Percentiles rank a stretch among this genome's conserved stretches.
These are phyloP conservation scores for Acer campestre DNA, from an alignment of 345 rosid species.

Conservation along the genomic window DNA sequence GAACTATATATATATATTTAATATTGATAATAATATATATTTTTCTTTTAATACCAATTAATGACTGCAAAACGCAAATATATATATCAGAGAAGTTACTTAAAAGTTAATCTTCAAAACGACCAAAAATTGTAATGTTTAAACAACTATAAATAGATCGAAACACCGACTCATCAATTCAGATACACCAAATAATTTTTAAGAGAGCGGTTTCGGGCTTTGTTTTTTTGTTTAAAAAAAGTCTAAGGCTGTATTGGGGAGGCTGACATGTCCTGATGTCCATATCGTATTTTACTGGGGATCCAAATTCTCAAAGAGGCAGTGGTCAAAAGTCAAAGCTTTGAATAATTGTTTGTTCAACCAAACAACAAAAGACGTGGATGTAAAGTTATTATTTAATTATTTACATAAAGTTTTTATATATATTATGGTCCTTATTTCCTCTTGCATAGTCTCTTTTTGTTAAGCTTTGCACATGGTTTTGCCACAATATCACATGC, in stretches of 20 bases:
- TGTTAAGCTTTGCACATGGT: slow-evolving; percentile 9
- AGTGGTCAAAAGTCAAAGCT: slow-evolving; percentile 23
- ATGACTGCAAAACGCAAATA: background rate
- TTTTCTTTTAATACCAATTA: background rate
- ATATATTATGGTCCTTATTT: background rate
- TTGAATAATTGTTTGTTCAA: slow-evolving; percentile 27
- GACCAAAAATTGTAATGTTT: background rate
- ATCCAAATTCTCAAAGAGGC: background rate
- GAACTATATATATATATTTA: too few relatives aligned
- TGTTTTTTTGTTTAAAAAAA: background rate
- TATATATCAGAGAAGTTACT: background rate
- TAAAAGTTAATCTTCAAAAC: too few relatives aligned
- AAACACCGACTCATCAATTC: background rate
- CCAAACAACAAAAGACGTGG: slow-evolving; percentile 5
- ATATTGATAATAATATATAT: too few relatives aligned
- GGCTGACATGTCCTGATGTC: background rate
- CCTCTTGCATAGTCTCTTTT: background rate
- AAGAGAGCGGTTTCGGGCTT: background rate
- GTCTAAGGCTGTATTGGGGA: background rate
- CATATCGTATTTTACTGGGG: background rate
- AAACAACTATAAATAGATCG: too few relatives aligned
- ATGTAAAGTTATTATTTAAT: background rate
- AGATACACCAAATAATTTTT: too few relatives aligned
- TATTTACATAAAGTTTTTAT: background rate
- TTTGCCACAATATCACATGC: slow-evolving; percentile 17